Percentiles rank a stretch among this genome's conserved stretches.
These are phyloP conservation scores for Aureobasidium melanogenum DNA, from an alignment of 2,329 filamentous ascomycete genomes.

Conservation along the genomic window DNA sequence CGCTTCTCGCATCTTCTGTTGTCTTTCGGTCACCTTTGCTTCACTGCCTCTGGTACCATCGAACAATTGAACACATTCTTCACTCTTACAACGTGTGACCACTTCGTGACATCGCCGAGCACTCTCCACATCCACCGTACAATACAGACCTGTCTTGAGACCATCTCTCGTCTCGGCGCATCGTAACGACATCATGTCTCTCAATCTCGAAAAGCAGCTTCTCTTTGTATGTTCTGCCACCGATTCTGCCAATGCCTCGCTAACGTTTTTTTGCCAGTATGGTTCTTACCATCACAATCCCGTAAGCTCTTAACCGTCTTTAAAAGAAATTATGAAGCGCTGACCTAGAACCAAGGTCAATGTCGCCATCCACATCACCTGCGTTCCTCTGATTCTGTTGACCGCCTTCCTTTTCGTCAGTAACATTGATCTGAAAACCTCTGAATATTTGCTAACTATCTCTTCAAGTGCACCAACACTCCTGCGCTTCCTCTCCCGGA, in stretches of 20 bases:
- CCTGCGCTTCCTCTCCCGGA: slow-evolving; percentile 46
- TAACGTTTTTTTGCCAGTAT: slow-evolving; percentile 49
- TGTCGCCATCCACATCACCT: slow-evolving; percentile 68
- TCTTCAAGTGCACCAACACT: slow-evolving; percentile 46
- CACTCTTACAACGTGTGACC: background rate
- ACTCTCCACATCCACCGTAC: background rate
- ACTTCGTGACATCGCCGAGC: background rate
- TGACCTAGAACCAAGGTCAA: slow-evolving; percentile 49
- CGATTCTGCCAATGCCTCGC: background rate
- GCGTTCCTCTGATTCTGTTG: slow-evolving; percentile 67
- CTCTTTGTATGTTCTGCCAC: slow-evolving; percentile 58
- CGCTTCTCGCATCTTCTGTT: slow-evolving; percentile 1
- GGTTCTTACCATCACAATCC: slow-evolving; percentile 74
- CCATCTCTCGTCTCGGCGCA: background rate
- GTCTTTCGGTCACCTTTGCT: background rate
- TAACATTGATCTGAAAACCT: slow-evolving; percentile 12
- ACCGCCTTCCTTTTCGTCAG: slow-evolving; percentile 64
- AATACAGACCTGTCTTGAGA: background rate
- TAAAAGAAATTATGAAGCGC: background rate
- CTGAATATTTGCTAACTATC: background rate
- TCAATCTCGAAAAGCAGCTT: slow-evolving; percentile 75
- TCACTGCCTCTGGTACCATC: background rate
- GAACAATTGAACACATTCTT: background rate
- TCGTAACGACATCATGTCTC: slow-evolving; percentile 32
- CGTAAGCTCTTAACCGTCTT: slow-evolving; percentile 30